Base-by-base conservation (phyloP, 495 filamentous ascomycete genomes). In the Cenococcum geophilum region DNA sequence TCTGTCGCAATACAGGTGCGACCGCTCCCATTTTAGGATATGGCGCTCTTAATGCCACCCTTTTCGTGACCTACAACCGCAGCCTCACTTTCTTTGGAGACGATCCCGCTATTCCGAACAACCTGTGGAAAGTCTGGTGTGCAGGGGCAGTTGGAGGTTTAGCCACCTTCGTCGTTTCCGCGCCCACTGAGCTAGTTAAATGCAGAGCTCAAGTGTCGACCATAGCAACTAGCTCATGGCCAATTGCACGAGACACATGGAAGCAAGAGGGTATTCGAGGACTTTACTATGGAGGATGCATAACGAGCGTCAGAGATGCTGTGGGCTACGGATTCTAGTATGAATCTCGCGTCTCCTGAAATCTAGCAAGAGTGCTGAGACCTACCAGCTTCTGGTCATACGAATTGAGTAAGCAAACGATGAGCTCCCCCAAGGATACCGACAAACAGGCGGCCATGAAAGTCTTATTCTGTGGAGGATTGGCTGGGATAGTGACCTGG, bases 291-390 rank as follows among this genome's bases (percentile, higher is more conserved):
- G 91, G 89, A 25, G 91, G 91, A 32, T 76, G 71, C 4, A 81
- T 96, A 23, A 96, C 92, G 9, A 88, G 86, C 59, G 70, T 90
- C 50, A 77, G 91, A 49, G 91, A 96, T 73, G 84, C 85, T 58
- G 80, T 96, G 59, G 91, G 91, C 20, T 96, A 95, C 72, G 91
- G 91, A 3, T 95, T 95, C 70, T 96, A 96, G 83, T 87, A 81
- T 64, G 81, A 61, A 63, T 58, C 47, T 23, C 8, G 10, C 6
- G 54, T 14, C 14, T 43, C 20, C 8, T 47, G 36, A 18, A n/a
- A 18, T 34, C 21, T 32, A 32, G 49, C 8, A 6, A 20, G 4
- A 32, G 1, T 27, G 35, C 23, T 43, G 21, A 52, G 5, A 32
- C 9, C 18, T 16, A 27, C 45, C 61, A 86, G 84, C 71, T 96